Evolutionary conservation across 306 rosid species (phyloP).

Genomic region (Castanopsis chinensis): DNA sequence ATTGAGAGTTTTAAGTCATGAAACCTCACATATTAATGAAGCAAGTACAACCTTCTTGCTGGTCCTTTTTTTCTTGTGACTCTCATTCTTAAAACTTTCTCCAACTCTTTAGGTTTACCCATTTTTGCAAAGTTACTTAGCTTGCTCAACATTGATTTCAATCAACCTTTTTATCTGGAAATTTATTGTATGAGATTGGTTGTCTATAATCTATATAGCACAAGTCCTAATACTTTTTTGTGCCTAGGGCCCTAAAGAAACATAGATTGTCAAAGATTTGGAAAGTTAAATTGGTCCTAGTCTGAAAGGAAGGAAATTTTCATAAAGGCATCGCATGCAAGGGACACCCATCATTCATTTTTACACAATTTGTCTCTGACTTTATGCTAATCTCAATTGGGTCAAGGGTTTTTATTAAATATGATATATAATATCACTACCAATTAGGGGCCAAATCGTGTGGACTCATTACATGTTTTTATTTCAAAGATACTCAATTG

Average conservation of each 20-base stretch:
- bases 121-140: background rate
- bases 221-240: too few relatives aligned
- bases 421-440: background rate
- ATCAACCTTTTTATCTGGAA: background rate
- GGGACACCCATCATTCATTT: conserved; percentile 31
- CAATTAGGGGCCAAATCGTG: background rate
- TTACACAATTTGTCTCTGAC: background rate
- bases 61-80: background rate
- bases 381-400: background rate
- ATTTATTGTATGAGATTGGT: background rate
- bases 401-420: background rate
- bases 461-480: background rate
- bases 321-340: conserved; percentile 27
- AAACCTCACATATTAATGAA: background rate
- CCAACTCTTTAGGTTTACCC: background rate
- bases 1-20: background rate
- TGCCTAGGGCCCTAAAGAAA: background rate
- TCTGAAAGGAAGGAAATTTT: conserved; percentile 3
- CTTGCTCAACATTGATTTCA: background rate
- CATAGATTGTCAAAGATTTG: conserved; percentile 31
- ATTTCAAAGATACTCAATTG: background rate
- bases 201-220: background rate
- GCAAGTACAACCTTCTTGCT: background rate
- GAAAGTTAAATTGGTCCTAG: background rate
- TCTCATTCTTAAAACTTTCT: background rate